Evolutionary conservation across 441 rosid genomes (phyloP), one percentile per base, ranked within the genome.

Genomic region (Breynia disticha): DNA sequence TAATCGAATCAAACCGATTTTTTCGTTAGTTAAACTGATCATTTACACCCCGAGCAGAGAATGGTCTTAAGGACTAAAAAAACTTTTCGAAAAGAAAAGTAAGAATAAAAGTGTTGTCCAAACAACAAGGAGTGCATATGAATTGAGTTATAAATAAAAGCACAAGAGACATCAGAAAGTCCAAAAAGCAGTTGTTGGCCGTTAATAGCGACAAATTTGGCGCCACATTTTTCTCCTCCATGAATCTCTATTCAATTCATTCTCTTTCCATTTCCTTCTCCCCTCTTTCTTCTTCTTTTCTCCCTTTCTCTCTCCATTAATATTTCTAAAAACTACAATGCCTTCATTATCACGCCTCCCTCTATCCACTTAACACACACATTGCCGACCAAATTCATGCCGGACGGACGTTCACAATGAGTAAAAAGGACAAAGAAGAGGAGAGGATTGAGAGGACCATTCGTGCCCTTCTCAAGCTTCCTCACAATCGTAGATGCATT

Each of bases 401-500:
- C n/a, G n/a, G 35, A 9, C 8, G 35, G 35, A 28, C n/a, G n/a
- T 28, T 28, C 35, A 51, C 15, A 9, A 90, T 83, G 90, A 70
- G 67, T 48, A 82, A 67, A 55, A 75, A 60, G 55, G 62, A 59
- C 54, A 85, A 79, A 70, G 97, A 86, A 62, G 91, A 79, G 6
- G 91, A 88, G n/a, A 79, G 76, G 56, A 63, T 73, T 17, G 98
- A 86, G 62, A 79, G 67, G 75, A 74, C 75, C 46, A 72, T 91
- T 50, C 84, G 95, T 0, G 69, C 74, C 61, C 83, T 91, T 62
- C 61, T 81, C 65, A 86, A 80, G 61, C 90, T 81, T 58, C 78
- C 94, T 0, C 87, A 81, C 73, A 91, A 91, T 63, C 72, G 85
- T 19, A 73, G 85, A 56, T 91, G 97, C 63, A 79, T 91, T 69